These are phyloP conservation scores for Mucor mucedo DNA, from an alignment of 371 early-diverging fungal species.

Conservation along the genomic window DNA sequence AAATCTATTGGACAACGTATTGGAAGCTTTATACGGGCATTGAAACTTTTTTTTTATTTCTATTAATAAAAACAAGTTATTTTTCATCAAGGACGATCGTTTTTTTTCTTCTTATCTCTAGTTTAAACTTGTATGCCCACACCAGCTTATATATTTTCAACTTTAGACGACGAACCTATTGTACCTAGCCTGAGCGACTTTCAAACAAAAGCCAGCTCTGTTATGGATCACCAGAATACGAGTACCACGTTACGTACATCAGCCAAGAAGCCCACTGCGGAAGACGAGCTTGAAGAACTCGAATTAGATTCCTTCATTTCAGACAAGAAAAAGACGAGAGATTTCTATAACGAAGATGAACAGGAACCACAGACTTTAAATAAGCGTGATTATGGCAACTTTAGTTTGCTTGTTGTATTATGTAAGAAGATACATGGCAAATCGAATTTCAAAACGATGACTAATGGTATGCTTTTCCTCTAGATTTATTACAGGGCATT, in stretches of 20 bases:
- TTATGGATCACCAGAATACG: conserved; percentile 45
- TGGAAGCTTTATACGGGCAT: too few species aligned
- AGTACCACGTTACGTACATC: conserved; percentile 34
- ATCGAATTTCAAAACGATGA: not conserved
- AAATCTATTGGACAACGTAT: too few species aligned
- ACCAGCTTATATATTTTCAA: conserved; percentile 44
- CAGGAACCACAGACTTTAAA: conserved; percentile 27
- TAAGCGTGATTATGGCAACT: conserved; percentile 65
- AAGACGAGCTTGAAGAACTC: conserved; percentile 45
- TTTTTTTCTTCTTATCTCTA: not conserved
- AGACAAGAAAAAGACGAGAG: conserved; percentile 5
- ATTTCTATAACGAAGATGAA: not conserved
- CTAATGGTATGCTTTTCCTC: not conserved
- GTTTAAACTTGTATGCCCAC: conserved; percentile 13
- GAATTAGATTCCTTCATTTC: conserved; percentile 32
- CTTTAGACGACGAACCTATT: conserved; percentile 47
- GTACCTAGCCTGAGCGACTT: conserved; percentile 24
- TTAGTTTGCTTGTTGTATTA: conserved; percentile 67
- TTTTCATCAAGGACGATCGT: not conserved
- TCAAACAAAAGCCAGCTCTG: conserved; percentile 10
- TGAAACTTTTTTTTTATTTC: too few species aligned
- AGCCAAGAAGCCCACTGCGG: conserved; percentile 30
- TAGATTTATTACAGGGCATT: conserved; percentile 92
- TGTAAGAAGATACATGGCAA: conserved; percentile 52
- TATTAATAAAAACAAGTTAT: conserved; percentile 3